Base-by-base conservation (phyloP, 257 asterid species). In the Solanum sitiens region DNA sequence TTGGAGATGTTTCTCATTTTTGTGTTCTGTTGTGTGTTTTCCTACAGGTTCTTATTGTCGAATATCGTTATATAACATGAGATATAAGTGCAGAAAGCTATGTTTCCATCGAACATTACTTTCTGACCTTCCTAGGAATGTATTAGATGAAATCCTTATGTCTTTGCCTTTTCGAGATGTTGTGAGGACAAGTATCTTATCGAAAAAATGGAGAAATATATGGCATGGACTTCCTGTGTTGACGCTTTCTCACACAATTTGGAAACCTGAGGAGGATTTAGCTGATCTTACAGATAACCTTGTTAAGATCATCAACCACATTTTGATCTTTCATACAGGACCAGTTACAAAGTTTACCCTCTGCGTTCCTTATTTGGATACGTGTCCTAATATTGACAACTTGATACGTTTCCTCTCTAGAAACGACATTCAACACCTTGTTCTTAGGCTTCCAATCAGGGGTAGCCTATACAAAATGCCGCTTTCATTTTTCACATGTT, bases 341-440 rank as follows among this genome's bases (percentile, higher is more conserved):
- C 80, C 88, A 6, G 59, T 90, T 56, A 10, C 30, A 3, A 86
- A 88, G 56, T 90, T 90, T 86, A 72, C 39, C 80, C 89, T 90
- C 8, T 32, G 74, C 61, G 27, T 86, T 61, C 53, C 83, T 44
- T 74, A 56, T 53, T 83, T 90, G 33, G 74, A 82, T 70, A 44
- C 63, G 0, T 88, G 86, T 75, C 21, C 42, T 25, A 61, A 88
- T 40, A 88, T 90, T 18, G 89, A 90, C 80, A 35, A 75, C 45
- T 32, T 86, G 61, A 74, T 90, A n/a, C n/a, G 44, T 44, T 42
- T 37, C 59, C 21, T 86, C 5, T 83, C 89, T n/a, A 84, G 87
- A 87, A 45, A 80, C 40, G 84, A 79, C 11, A 80, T 88, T 47
- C 85, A 30, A 47, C 67, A 47, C 59, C 44, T 47, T 80, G 68